Evolutionary conservation across 306 rosid species (phyloP).

Genomic region (Herpetospermum pedunculosum): DNA sequence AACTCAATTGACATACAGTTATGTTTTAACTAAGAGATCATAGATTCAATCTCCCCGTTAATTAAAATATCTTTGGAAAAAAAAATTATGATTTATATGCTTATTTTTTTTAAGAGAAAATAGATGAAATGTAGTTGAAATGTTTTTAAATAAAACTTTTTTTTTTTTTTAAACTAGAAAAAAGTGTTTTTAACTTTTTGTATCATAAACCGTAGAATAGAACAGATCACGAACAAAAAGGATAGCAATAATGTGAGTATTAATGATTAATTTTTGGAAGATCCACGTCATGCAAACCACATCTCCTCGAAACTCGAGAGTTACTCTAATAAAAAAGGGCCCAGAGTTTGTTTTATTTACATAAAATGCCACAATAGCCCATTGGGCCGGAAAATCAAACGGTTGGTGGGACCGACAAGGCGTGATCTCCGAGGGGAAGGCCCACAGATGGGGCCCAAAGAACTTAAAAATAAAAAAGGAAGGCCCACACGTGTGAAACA

Average conservation of each 20-base stretch:
- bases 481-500: conserved; percentile 5
- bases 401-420: not conserved
- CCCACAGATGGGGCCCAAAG: not conserved
- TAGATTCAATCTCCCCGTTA: too few species aligned
- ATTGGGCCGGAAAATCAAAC: not conserved
- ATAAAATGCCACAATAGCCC: not conserved
- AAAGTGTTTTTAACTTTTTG: too few species aligned
- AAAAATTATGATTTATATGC: too few species aligned
- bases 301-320: not conserved
- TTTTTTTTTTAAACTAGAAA: too few species aligned
- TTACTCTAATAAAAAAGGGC: not conserved
- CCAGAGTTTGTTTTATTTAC: not conserved
- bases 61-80: too few species aligned
- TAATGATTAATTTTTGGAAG: not conserved
- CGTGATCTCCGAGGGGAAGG: not conserved
- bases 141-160: too few species aligned
- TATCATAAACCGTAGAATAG: not conserved
- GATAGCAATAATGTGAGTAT: not conserved
- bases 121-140: too few species aligned
- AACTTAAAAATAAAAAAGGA: not conserved
- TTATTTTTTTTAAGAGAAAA: too few species aligned
- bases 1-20: too few species aligned
- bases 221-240: not conserved
- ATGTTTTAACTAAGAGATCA: too few species aligned
- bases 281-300: not conserved